These are phyloP conservation scores for Neurospora sublineolata DNA, from an alignment of 495 filamentous ascomycete genomes.

Conservation along the genomic window DNA sequence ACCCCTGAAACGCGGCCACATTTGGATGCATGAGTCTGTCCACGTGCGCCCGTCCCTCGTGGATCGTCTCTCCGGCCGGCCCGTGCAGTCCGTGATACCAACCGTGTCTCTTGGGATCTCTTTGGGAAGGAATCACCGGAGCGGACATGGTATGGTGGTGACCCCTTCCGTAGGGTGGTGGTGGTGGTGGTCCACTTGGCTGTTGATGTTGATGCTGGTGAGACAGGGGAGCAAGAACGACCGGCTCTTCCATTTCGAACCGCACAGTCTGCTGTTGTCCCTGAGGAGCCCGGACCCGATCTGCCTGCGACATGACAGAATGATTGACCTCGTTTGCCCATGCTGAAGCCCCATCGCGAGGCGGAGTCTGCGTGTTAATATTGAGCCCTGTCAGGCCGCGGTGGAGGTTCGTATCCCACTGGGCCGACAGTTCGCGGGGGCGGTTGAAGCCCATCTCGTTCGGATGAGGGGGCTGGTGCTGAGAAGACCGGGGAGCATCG, in stretches of 20 bases:
- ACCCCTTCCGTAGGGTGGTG: constrained; percentile 8
- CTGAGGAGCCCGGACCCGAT: constrained; percentile 22
- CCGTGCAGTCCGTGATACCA: constrained; percentile 55
- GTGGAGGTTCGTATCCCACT: constrained; percentile 70
- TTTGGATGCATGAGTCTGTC: constrained; percentile 40
- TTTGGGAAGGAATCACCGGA: constrained; percentile 36
- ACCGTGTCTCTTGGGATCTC: constrained; percentile 52
- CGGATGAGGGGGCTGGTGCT: constrained; percentile 28
- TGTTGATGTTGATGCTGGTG: neutral
- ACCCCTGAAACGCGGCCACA: constrained; percentile 32
- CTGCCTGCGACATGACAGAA: constrained; percentile 37
- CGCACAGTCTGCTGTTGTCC: constrained; percentile 25
- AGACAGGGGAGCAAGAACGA: neutral
- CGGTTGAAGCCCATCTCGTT: constrained; percentile 44
- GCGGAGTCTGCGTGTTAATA: constrained; percentile 39
- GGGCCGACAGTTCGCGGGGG: constrained; percentile 43
- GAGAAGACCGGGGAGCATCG: constrained; percentile 34
- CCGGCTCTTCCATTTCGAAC: constrained; percentile 30
- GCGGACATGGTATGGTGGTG: constrained; percentile 43
- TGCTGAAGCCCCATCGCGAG: constrained; percentile 41
- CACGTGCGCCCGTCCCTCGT: constrained; percentile 29
- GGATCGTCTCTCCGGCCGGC: constrained; percentile 23
- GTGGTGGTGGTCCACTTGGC: neutral
- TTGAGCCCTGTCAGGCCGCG: constrained; percentile 63
- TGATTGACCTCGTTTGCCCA: constrained; percentile 41